Base-by-base conservation (phyloP, 2,329 filamentous ascomycete genomes). In the Blastomyces parvus region DNA sequence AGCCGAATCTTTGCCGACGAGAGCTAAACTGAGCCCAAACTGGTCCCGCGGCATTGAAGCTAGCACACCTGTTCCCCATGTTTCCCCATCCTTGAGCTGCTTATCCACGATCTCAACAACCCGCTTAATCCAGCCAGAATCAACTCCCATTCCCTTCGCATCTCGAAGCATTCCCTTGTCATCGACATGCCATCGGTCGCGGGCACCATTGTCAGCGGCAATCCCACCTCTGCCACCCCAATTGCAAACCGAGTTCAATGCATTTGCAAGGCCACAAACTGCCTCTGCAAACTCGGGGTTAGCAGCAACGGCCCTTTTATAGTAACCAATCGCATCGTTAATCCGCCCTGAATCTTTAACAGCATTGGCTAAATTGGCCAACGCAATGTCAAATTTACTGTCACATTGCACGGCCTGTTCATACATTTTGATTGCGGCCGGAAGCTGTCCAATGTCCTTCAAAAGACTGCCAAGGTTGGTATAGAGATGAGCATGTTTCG, bases 201-300 rank as follows among this genome's bases (percentile, higher is more conserved):
- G 86, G 68, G 82, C 85, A 9, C 89, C 90, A 60, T 80, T 81
- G 61, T 87, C 83, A n/a, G 90, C 83, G 33, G 90, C 81, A 56
- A 96, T 88, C 0, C 94, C 94, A 65, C 94, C 94, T 66, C 94
- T 86, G 38, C 91, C 91, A 70, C 85, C 84, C 94, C 94, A 99
- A 71, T 93, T 89, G 73, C 94, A 99, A 6, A 99, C 92, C 7
- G 94, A 97, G 73, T 97, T 97, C 60, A 99, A 80, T 1, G 94
- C 93, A 64, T 96, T 97, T 1, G 91, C 92, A 61, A 99, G 82
- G 8, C 94, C 94, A 74, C 94, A 99, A 0, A 99, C 93, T 7
- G 94, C 94, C 77, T 99, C 94, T 0, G 94, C 91, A 77, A 99
- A 99, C 42, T 96, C 89, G 0, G 94, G 93, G 69, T 94, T 99